Conservation (phyloP, 2,329 filamentous ascomycete genomes). For the Xylariales sp. region DNA sequence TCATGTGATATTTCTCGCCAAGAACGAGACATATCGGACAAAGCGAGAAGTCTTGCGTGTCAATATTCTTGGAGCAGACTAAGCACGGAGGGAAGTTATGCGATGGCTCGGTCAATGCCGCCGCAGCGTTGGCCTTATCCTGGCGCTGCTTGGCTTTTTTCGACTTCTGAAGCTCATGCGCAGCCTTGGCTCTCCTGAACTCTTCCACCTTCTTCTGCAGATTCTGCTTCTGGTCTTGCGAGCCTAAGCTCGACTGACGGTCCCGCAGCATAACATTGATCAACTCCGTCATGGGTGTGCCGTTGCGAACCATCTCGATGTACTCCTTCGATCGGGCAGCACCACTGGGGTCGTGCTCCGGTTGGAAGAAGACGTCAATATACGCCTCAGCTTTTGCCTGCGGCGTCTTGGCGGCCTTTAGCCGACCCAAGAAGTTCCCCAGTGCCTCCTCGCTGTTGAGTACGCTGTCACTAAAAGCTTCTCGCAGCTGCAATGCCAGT, state of each 20-base stretch:
- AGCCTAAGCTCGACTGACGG: constrained; percentile 19
- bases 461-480: constrained; percentile 15
- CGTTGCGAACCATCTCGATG: constrained; percentile 30
- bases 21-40: constrained; percentile 43
- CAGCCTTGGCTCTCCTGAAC: constrained; percentile 41
- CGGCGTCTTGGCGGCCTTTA: constrained; percentile 25
- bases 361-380: constrained; percentile 36
- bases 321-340: constrained; percentile 29
- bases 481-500: constrained; percentile 20
- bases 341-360: constrained; percentile 25
- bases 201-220: constrained; percentile 37
- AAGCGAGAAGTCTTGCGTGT: constrained; percentile 31
- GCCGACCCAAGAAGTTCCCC: constrained; percentile 23
- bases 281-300: constrained; percentile 22
- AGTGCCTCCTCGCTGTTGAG: constrained; percentile 21
- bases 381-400: constrained; percentile 33
- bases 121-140: constrained; percentile 35
- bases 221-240: constrained; percentile 31
- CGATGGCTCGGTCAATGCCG: constrained; percentile 29
- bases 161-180: constrained; percentile 26
- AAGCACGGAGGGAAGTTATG: constrained; percentile 34
- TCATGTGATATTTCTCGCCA: constrained; percentile 28
- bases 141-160: constrained; percentile 29
- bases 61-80: constrained; percentile 30
- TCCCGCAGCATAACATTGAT: constrained; percentile 26